Evolutionary conservation across 106 monocot species (phyloP), one percentile per base, ranked within the genome.

Genomic region (Xerophyta viscosa): DNA sequence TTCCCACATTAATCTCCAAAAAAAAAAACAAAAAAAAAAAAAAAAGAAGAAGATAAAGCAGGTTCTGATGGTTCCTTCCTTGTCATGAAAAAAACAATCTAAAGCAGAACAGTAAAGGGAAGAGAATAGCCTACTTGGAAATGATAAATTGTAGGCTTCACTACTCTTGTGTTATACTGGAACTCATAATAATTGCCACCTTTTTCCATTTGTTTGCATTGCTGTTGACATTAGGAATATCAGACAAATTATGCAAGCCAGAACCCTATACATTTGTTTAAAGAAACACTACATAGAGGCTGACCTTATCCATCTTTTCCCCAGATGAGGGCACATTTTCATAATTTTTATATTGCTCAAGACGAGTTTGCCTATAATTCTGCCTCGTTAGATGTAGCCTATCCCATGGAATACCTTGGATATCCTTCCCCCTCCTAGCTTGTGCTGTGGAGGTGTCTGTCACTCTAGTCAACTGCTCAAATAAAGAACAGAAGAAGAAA

Each of bases 371-470:
- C 46, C 83, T 66, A 57, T 83, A 83, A 26, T 63, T 66, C 4
- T 73, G 27, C 64, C 83, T 73, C 2, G 77, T 77, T 44, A 77
- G 50, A 60, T 66, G 64, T 33, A 83, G 37, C 22, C 53, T 74
- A 24, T 74, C 70, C 83, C 83, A 83, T 5, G 69, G 82, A 22
- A 83, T 83, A 6, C 82, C 82, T 49, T 83, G 82, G 23, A 83
- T 77, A 47, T 83, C 82, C 67, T 66, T 70, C 41, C 83, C 83
- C 48, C 52, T 66, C 52, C 70, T 73, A 9, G 83, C 83, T 64
- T 83, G 66, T 20, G 69, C 73, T 15, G 70, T 52, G 0, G 77
- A 54, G 17, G 77, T 83, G 56, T 83, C 83, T 4, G 73, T 77
- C 15, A 74, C 58, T 20, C 66, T 77, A 2, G 69, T 67, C 4